Percentiles rank a stretch among this genome's conserved stretches.
phyloP scores from a whole-genome alignment of 2,329 filamentous ascomycete species.

The Neurospora crassa region DNA sequence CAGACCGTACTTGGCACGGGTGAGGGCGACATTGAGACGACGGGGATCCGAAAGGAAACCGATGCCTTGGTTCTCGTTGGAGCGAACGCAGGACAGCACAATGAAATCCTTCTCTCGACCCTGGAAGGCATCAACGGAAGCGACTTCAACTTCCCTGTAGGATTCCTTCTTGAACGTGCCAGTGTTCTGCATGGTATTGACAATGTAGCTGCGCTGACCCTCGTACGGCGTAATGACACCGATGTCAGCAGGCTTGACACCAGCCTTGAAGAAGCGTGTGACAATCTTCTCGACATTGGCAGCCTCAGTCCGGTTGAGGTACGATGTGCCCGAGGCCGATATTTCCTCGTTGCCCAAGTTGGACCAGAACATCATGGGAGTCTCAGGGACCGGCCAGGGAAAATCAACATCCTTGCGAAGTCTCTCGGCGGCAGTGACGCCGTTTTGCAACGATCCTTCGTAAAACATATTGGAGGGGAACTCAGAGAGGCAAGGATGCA shows the following conservation, averaged over 20 bases:
- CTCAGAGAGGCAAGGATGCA: slow-evolving; percentile 95
- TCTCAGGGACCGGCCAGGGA: slow-evolving; percentile 89
- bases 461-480: slow-evolving; percentile 99
- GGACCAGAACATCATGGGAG: slow-evolving; percentile 99
- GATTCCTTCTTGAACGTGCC: slow-evolving; percentile 97
- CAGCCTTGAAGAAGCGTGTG: slow-evolving; percentile 96
- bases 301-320: slow-evolving; percentile 94
- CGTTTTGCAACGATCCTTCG: slow-evolving; percentile 92
- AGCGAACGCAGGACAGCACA: slow-evolving; percentile 92
- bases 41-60: slow-evolving; percentile 97
- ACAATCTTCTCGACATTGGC: slow-evolving; percentile 98
- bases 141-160: slow-evolving; percentile 98
- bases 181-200: slow-evolving; percentile 98
- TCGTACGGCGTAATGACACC: slow-evolving; percentile 99
- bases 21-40: slow-evolving; percentile 93
- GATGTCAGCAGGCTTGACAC: slow-evolving; percentile 86
- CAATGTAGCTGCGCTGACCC: slow-evolving; percentile 94
- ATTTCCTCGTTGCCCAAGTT: slow-evolving; percentile 98
- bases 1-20: slow-evolving; percentile 90
- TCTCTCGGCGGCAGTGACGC: slow-evolving; percentile 81
- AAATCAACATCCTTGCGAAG: slow-evolving; percentile 93
- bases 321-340: slow-evolving; percentile 92
- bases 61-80: slow-evolving; percentile 97
- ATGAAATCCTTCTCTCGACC: slow-evolving; percentile 99
- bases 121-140: slow-evolving; percentile 97